Base-by-base conservation (phyloP, 2,329 filamentous ascomycete species). In the Ophiocordyceps polyrhachis-furcata region DNA sequence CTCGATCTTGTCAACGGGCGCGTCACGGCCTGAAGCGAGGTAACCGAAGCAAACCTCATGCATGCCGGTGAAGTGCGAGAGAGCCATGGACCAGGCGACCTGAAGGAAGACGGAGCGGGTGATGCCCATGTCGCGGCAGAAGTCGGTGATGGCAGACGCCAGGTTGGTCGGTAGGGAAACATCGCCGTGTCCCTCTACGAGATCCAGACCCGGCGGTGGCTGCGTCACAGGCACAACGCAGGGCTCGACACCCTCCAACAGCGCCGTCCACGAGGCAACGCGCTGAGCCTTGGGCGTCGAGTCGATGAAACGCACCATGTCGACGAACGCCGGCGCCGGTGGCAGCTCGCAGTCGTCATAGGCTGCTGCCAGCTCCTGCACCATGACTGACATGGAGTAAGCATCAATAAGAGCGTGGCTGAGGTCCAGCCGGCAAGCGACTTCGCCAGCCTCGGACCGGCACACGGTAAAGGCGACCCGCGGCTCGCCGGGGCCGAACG, bases 41-140 rank as follows among this genome's bases (percentile, higher is more conserved):
- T 73, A 70, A 1, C 72, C 73, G 48, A 75, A 76, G 28, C 66
- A 69, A 0, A 74, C 63, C 38, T 71, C 65, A 2, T 59, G 58
- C 0, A 58, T 55, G 0, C 63, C 63, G 1, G 70, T 70, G 49
- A 71, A 73, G 4, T 56, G 56, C 2, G 65, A 60, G 5, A 76
- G 52, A 0, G 71, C 61, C 19, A 74, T 58, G 1, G 65, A 66
- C 73, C 73, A 76, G 0, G 62, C 62, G 25, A 70, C 60, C 44
- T 73, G 69, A 0, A 76, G 58, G 3, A 74, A 51, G 35, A 64
- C 69, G 1, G 71, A 67, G 0, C 68, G 48, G 0, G 71, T 76
- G 13, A 69, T 58, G 5, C 59, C 62, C 4, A 61, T 53, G 35
- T 53, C 53, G 43, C 56, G 57, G 47, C 66, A 67, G 49, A 65